phyloP scores from a whole-genome alignment of 306 rosid species.

The Glycine latifolia region DNA sequence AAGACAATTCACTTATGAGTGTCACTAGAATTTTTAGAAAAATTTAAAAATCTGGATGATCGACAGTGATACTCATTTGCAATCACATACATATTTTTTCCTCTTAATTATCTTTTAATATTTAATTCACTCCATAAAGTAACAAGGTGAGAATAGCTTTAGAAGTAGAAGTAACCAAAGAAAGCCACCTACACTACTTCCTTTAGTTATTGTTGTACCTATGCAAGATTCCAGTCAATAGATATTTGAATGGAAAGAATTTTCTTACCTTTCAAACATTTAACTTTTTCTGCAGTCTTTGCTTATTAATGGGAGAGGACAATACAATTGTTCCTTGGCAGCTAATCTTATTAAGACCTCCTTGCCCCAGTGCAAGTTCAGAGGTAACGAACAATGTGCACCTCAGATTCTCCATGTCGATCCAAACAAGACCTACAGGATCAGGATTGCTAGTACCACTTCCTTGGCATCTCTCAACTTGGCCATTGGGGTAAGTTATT shows the following conservation, averaged over 20 bases:
- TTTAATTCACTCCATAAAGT: no score
- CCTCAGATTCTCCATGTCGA: conserved; percentile 59
- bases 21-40: no score
- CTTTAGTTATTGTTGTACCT: neutral
- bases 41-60: no score
- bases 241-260: neutral
- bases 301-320: conserved; percentile 79
- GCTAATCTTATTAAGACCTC: conserved; percentile 42
- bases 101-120: no score
- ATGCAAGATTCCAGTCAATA: no score
- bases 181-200: neutral
- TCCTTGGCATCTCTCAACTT: conserved; percentile 75
- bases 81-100: no score
- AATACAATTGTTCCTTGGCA: conserved; percentile 69
- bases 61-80: no score
- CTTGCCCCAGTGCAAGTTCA: conserved; percentile 47
- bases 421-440: conserved; percentile 69
- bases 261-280: neutral
- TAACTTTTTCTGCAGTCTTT: conserved; percentile 51
- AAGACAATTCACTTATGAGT: no score
- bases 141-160: neutral
- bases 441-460: conserved; percentile 77
- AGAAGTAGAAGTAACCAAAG: neutral
- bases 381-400: conserved; percentile 68
- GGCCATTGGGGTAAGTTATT: conserved; percentile 61